Base-by-base conservation (phyloP, 208 protist genomes). In the Angomonas deanei region DNA sequence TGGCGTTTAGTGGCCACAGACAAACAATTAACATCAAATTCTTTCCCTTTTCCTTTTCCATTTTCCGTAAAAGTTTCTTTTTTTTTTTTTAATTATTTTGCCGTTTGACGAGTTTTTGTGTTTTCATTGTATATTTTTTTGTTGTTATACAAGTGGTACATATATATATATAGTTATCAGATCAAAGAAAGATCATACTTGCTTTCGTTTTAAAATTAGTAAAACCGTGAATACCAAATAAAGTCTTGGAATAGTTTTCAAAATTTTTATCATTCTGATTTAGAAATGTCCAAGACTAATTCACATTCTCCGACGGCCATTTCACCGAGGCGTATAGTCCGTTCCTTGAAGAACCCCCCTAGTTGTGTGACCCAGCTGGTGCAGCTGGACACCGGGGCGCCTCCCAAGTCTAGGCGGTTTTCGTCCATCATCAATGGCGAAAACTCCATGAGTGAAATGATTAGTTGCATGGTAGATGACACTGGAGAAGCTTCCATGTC, bases 341-440 rank as follows among this genome's bases (percentile, higher is more conserved):
- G 76, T 24, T 79, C 75, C 0, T 54, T 80, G 13, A 80, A 86
- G 49, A 63, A 56, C 6, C 68, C 71, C 3, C 64, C 72, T 0
- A 66, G 66, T 17, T 74, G 77, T 46, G 68, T 76, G 13, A 86
- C 68, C 23, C 78, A 88, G 55, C 67, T 93, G 31, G 78, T 93
- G 32, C 74, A 81, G 17, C 70, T 93, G 0, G 82, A 93, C 57
- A 58, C 58, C 1, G 70, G 68, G 0, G 47, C 66, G 15, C 53
- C 24, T 38, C 50, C 53, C 27, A 70, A 67, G 0, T 38, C 38
- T 11, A 27, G 64, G 19, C 73, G 69, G 23, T 42, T 81, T 32
- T 66, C 71, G n/a, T 83, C 74, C 23, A 66, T 63, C 36, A 80
- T 77, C 21, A 72, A 56, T 31, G 74, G 68, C 34, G 61, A 63